Conservation (phyloP, 768 basidiomycete genomes). For the Termitomyces sp. region DNA sequence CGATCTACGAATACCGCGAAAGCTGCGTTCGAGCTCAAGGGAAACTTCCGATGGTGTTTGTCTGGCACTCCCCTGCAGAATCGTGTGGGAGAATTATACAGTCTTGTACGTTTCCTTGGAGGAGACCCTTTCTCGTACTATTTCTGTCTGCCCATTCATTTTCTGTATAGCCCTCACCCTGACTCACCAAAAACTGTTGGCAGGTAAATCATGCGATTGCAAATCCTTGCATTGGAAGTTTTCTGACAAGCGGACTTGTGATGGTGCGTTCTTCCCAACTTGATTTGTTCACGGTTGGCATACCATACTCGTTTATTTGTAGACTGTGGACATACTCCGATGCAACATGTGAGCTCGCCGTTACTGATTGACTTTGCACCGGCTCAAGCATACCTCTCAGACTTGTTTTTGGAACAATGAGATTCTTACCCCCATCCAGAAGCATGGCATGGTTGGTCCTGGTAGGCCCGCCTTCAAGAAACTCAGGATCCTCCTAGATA, state of each 20-base stretch:
- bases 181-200: neutral
- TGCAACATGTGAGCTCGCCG: conserved; percentile 62
- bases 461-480: conserved; percentile 89
- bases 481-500: conserved; percentile 79
- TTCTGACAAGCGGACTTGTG: conserved; percentile 74
- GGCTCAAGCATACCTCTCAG: conserved; percentile 27
- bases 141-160: conserved; percentile 56
- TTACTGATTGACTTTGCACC: neutral
- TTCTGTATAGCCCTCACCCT: neutral
- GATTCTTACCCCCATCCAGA: conserved; percentile 94
- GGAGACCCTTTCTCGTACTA: conserved; percentile 90
- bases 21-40: conserved; percentile 86
- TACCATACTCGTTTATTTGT: neutral
- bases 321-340: conserved; percentile 85
- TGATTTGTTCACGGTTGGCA: neutral
- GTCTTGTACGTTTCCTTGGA: conserved; percentile 88
- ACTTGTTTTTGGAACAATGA: conserved; percentile 98
- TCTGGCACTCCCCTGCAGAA: conserved; percentile 97
- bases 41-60: conserved; percentile 87
- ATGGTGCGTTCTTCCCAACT: conserved; percentile 44
- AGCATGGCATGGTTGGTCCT: conserved; percentile 75
- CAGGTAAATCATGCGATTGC: conserved; percentile 88
- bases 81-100: conserved; percentile 98
- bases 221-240: conserved; percentile 97
- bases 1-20: conserved; percentile 92